Evolutionary conservation across 2,329 filamentous ascomycete genomes (phyloP).

Genomic region (Botrytis byssoidea): DNA sequence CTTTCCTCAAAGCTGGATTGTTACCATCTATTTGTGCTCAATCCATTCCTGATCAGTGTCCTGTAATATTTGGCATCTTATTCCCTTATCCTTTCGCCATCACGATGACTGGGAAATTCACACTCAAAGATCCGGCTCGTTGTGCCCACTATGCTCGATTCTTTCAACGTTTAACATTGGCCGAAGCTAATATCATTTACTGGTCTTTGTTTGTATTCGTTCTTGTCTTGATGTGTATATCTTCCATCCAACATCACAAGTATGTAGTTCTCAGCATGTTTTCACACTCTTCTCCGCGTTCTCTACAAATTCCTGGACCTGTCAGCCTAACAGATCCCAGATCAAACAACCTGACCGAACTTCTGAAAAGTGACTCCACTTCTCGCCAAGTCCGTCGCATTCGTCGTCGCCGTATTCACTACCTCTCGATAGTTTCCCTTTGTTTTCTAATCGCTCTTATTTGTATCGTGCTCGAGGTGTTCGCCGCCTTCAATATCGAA

Average conservation of each 20-base stretch:
- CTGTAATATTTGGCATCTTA: background rate
- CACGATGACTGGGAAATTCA: conserved; percentile 42
- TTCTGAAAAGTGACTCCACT: conserved; percentile 19
- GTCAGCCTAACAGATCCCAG: conserved; percentile 16
- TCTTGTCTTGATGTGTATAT: conserved; percentile 46
- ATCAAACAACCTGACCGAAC: conserved; percentile 27
- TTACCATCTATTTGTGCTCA: background rate
- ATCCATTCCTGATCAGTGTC: background rate
- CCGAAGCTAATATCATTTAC: conserved; percentile 48
- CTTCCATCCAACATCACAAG: conserved; percentile 40
- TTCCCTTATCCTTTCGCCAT: background rate
- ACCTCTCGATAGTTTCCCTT: conserved; percentile 45
- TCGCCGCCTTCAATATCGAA: conserved; percentile 41
- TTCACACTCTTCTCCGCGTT: background rate
- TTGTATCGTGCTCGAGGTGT: conserved; percentile 55
- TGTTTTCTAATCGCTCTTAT: conserved; percentile 48
- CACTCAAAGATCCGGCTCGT: conserved; percentile 36
- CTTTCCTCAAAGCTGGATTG: background rate
- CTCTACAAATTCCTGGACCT: background rate
- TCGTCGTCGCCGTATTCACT: conserved; percentile 34
- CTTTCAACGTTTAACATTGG: conserved; percentile 44
- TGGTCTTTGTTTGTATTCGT: conserved; percentile 49
- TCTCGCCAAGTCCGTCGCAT: conserved; percentile 6
- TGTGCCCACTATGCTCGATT: conserved; percentile 48
- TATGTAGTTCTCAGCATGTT: conserved; percentile 19